A percentile compares a stretch with the other conserved stretches of the same genome.
Evolutionary conservation across 352 stramenopile species (phyloP).

Genomic region (Blastocystis sp.): DNA sequence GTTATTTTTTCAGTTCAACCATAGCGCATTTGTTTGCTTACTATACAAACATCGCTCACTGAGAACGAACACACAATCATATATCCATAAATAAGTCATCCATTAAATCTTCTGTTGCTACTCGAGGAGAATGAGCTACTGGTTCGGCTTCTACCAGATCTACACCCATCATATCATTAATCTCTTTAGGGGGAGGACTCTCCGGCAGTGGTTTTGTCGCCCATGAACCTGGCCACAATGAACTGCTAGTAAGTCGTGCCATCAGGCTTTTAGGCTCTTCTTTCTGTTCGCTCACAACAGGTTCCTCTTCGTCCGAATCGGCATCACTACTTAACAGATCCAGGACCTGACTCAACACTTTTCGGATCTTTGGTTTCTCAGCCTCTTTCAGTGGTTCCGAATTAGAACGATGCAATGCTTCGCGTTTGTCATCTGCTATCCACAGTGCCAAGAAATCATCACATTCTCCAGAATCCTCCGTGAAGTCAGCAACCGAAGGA

Average conservation of each 20-base stretch:
- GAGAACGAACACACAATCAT: background rate
- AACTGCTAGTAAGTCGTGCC: background rate
- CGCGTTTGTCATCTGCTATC: background rate
- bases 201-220: background rate
- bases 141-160: background rate
- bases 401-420: background rate
- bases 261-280: background rate
- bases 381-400: background rate
- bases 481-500: background rate
- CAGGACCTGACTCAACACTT: background rate
- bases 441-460: background rate
- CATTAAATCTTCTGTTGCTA: background rate
- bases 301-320: background rate
- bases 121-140: background rate
- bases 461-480: background rate
- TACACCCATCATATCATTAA: background rate
- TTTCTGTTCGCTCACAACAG: background rate
- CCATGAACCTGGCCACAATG: slow-evolving; percentile 1
- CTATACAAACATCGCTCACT: background rate
- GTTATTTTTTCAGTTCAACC: too few species aligned
- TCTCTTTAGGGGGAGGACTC: background rate
- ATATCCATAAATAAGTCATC: background rate
- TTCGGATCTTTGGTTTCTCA: background rate
- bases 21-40: too few species aligned
- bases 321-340: background rate